phyloP scores from a whole-genome alignment of 2,329 filamentous ascomycete genomes.

The Neonectria ditissima region DNA sequence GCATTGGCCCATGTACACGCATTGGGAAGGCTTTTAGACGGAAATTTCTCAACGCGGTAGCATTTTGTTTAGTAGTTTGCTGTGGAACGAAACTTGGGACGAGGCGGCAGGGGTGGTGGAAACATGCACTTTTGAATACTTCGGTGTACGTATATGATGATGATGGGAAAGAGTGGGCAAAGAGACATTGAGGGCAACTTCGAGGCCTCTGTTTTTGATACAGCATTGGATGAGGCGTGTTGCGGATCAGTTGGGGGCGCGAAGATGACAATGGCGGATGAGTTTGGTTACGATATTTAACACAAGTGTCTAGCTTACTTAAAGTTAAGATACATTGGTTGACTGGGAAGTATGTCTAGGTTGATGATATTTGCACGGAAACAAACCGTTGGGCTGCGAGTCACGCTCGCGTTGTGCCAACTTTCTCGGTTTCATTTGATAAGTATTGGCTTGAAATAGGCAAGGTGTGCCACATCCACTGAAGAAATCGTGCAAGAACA shows the following conservation, averaged over 20 bases:
- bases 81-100: slow-evolving; percentile 16
- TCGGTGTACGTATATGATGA: slow-evolving; percentile 37
- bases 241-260: not conserved
- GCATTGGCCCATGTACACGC: slow-evolving; percentile 36
- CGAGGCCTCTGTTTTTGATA: slow-evolving; percentile 18
- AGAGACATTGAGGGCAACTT: slow-evolving; percentile 37
- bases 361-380: slow-evolving; percentile 4
- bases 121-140: slow-evolving; percentile 13
- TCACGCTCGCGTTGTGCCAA: too few species aligned
- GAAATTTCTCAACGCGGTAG: slow-evolving; percentile 16
- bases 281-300: not conserved
- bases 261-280: not conserved
- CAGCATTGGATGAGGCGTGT: slow-evolving; percentile 18
- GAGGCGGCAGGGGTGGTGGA: slow-evolving; percentile 19
- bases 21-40: slow-evolving; percentile 40
- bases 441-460: too few species aligned
- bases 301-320: slow-evolving; percentile 4
- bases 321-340: not conserved
- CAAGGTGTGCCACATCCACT: too few species aligned
- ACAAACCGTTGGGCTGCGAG: too few species aligned
- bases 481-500: not conserved
- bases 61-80: slow-evolving; percentile 29
- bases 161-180: slow-evolving; percentile 24
- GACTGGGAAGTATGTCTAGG: not conserved
- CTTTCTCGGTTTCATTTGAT: too few species aligned